Evolutionary conservation across 495 filamentous ascomycete species (phyloP).

Genomic region (Trichoderma erinaceum): DNA sequence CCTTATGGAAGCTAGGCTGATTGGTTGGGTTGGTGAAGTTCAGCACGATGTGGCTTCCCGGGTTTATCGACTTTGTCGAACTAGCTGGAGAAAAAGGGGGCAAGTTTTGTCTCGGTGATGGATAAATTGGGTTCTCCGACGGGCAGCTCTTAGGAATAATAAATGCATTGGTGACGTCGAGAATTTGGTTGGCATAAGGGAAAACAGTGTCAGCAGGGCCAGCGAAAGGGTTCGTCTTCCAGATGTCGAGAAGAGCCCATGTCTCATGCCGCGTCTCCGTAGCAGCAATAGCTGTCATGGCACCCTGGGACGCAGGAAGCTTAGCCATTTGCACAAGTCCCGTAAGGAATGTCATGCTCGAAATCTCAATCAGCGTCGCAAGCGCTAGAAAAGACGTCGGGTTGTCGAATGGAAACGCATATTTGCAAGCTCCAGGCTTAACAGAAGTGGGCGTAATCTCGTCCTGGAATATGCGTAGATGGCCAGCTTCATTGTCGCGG

Average conservation of each 20-base stretch:
- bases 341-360: constrained; percentile 50
- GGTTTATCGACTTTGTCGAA: constrained; percentile 33
- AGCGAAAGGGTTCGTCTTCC: constrained; percentile 43
- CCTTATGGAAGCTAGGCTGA: constrained; percentile 34
- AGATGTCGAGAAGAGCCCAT: constrained; percentile 49
- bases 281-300: constrained; percentile 44
- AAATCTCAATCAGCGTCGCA: constrained; percentile 45
- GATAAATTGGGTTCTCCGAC: constrained; percentile 42
- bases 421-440: constrained; percentile 48
- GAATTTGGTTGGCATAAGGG: constrained; percentile 46
- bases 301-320: constrained; percentile 31
- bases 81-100: constrained; percentile 34
- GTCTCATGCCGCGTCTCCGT: constrained; percentile 45
- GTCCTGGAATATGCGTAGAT: constrained; percentile 50
- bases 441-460: constrained; percentile 45
- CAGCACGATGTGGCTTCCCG: constrained; percentile 38
- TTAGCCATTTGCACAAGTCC: constrained; percentile 43
- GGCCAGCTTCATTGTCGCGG: constrained; percentile 52
- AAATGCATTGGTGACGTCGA: constrained; percentile 44
- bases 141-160: constrained; percentile 46
- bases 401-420: constrained; percentile 37
- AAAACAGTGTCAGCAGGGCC: constrained; percentile 25
- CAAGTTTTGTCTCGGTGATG: constrained; percentile 39
- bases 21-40: constrained; percentile 34
- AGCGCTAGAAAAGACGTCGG: constrained; percentile 38